A percentile compares a stretch with the other conserved stretches of the same genome.
Conservation (phyloP, 805 yeast species). For the Myxozyma mucilagina region DNA sequence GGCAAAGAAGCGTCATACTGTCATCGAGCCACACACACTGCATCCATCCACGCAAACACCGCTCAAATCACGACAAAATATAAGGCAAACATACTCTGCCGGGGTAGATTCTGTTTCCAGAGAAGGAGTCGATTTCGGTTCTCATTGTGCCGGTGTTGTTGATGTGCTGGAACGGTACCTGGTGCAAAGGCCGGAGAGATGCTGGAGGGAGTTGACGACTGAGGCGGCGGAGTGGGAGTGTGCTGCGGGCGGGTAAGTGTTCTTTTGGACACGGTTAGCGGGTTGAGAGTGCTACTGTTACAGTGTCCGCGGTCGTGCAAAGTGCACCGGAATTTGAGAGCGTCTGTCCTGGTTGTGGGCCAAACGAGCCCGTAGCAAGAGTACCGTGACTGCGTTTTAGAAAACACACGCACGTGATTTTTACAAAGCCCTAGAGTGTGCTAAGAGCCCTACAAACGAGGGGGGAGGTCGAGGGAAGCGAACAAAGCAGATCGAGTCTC, state of each 20-base stretch:
- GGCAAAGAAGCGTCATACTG: too few relatives aligned
- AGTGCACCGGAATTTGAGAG: not conserved
- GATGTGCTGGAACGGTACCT: constrained; percentile 2
- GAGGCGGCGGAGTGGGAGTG: not conserved
- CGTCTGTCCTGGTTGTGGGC: not conserved
- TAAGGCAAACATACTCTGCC: constrained; percentile 61
- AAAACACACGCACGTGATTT: not conserved
- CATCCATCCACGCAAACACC: not conserved
- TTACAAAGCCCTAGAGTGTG: not conserved
- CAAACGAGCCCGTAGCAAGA: not conserved
- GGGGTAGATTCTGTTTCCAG: constrained; percentile 99
- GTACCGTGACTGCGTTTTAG: not conserved
- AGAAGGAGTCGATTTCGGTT: constrained; percentile 99
- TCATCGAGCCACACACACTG: not conserved
- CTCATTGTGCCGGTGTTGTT: constrained; percentile 60
- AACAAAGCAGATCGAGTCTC: not conserved
- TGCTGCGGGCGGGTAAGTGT: not conserved
- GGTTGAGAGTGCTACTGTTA: not conserved
- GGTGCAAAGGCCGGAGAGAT: not conserved
- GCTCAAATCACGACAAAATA: not conserved
- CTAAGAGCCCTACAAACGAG: not conserved
- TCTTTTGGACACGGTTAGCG: not conserved
- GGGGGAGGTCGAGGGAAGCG: not conserved
- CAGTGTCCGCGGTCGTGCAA: not conserved
- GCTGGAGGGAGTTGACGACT: not conserved